These are phyloP conservation scores for Primulina eburnea DNA, from an alignment of 257 asterid species.

Conservation along the genomic window DNA sequence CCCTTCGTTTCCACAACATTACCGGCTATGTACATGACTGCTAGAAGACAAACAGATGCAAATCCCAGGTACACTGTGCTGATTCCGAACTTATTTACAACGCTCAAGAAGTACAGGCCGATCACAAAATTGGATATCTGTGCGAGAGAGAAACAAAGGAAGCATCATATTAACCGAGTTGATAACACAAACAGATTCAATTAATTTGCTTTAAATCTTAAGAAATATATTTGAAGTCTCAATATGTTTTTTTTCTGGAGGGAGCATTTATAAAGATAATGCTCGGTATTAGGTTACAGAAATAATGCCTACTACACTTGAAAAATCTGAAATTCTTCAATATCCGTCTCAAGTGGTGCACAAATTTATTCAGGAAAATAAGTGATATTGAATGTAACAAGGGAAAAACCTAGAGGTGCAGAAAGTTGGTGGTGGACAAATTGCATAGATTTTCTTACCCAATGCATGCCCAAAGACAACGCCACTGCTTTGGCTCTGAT, in stretches of 20 bases:
- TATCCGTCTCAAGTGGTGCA: not conserved
- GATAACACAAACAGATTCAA: not conserved
- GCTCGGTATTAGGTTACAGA: not conserved
- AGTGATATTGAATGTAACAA: not conserved
- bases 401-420: not conserved
- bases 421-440: not conserved
- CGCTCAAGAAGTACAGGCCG: conserved; percentile 86
- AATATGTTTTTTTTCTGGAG: not conserved
- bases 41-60: conserved; percentile 65
- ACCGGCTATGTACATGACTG: conserved; percentile 68
- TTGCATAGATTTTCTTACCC: conserved; percentile 51
- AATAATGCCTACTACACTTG: not conserved
- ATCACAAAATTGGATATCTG: conserved; percentile 88
- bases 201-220: not conserved
- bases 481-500: conserved; percentile 98
- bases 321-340: too few relatives aligned
- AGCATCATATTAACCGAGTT: not conserved
- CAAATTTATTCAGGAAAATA: not conserved
- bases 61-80: conserved; percentile 87
- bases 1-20: conserved; percentile 94
- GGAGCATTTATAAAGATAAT: not conserved
- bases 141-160: conserved; percentile 8
- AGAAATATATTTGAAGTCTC: not conserved
- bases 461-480: conserved; percentile 81
- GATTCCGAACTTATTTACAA: conserved; percentile 81